phyloP scores from a whole-genome alignment of 768 basidiomycete genomes.

The Lactarius vividus region DNA sequence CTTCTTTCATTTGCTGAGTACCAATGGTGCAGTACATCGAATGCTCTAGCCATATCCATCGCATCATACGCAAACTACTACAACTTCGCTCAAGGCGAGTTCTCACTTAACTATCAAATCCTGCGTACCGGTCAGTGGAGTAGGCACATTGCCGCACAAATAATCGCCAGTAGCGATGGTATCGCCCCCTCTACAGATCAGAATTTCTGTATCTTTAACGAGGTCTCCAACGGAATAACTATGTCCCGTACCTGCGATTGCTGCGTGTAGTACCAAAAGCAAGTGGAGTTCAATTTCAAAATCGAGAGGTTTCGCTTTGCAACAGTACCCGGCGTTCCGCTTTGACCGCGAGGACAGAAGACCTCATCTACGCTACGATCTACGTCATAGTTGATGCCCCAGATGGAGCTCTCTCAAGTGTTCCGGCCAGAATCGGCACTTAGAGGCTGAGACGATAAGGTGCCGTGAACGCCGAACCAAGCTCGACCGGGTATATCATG shows the following conservation, averaged over 20 bases:
- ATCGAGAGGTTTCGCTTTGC: slow-evolving; percentile 58
- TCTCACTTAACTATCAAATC: neutral
- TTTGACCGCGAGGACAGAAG: slow-evolving; percentile 77
- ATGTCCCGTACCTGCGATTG: slow-evolving; percentile 47
- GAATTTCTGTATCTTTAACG: slow-evolving; percentile 83
- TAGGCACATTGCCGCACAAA: neutral
- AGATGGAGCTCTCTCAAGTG: slow-evolving; percentile 49
- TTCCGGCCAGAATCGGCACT: slow-evolving; percentile 82
- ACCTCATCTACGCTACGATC: slow-evolving; percentile 59
- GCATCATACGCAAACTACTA: neutral
- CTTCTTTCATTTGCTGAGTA: neutral
- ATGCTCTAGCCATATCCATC: neutral
- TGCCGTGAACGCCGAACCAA: neutral
- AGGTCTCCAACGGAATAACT: slow-evolving; percentile 88
- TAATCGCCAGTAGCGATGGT: slow-evolving; percentile 85
- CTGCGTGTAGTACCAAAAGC: slow-evolving; percentile 53
- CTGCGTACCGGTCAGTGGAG: neutral
- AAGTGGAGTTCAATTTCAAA: slow-evolving; percentile 11
- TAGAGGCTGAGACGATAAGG: slow-evolving; percentile 62
- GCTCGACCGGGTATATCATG: too few relatives aligned
- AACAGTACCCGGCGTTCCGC: slow-evolving; percentile 48
- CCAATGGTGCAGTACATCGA: neutral
- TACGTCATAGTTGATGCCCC: neutral
- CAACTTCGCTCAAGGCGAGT: neutral
- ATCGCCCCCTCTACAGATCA: slow-evolving; percentile 86